A percentile compares a stretch with the other conserved stretches of the same genome.
Conservation (phyloP, 495 filamentous ascomycete genomes). For the Lophiotrema nucula region DNA sequence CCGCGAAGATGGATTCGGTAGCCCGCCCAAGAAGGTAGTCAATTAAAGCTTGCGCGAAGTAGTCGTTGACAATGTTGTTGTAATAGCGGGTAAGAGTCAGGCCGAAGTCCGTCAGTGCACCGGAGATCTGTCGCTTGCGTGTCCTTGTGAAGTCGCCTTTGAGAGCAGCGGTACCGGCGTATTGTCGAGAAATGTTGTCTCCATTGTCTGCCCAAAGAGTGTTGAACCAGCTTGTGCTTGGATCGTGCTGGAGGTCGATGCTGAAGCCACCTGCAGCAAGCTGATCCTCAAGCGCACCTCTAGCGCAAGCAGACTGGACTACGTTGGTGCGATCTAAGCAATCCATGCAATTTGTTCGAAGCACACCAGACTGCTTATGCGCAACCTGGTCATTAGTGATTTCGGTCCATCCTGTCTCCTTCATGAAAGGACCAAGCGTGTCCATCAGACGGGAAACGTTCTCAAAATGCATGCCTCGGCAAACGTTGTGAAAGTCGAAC, state of each 20-base stretch:
- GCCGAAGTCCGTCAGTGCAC: constrained; percentile 88
- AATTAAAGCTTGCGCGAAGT: constrained; percentile 90
- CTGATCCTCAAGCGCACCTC: constrained; percentile 71
- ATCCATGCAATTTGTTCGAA: constrained; percentile 97
- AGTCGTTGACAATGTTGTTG: constrained; percentile 90
- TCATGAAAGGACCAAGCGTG: constrained; percentile 61
- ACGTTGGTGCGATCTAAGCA: constrained; percentile 93
- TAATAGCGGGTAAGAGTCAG: constrained; percentile 72
- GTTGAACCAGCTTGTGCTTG: constrained; percentile 86
- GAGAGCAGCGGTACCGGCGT: constrained; percentile 87
- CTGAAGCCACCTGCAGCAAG: constrained; percentile 69
- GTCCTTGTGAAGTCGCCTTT: constrained; percentile 96
- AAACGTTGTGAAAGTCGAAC: constrained; percentile 93
- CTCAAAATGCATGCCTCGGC: constrained; percentile 95
- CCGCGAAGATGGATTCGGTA: constrained; percentile 75
- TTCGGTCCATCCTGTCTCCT: constrained; percentile 57
- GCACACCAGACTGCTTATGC: constrained; percentile 64
- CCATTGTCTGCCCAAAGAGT: constrained; percentile 94
- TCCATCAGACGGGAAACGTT: constrained; percentile 79
- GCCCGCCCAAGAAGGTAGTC: constrained; percentile 94
- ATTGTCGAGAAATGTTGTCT: constrained; percentile 65
- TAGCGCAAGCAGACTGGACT: constrained; percentile 81
- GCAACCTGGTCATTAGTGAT: constrained; percentile 37
- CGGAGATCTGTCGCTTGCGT: constrained; percentile 83
- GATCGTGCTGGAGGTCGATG: constrained; percentile 65